Evolutionary conservation across 805 yeast genomes (phyloP).

Genomic region (Danielozyma ontarioensis): DNA sequence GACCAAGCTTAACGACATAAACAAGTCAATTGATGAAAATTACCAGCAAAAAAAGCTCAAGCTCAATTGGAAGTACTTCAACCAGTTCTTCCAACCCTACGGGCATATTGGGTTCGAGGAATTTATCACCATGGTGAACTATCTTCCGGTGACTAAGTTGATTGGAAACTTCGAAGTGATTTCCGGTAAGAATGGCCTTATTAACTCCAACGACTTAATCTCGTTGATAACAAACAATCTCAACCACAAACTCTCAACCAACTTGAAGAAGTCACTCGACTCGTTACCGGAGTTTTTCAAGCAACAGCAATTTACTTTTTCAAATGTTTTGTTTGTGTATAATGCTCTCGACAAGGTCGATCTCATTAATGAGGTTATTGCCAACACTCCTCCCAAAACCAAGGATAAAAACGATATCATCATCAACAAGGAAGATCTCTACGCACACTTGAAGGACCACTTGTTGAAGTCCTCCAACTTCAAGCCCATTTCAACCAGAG

Average conservation of each 20-base stretch:
- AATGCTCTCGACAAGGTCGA: conserved; percentile 38
- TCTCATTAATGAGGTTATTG: conserved; percentile 41
- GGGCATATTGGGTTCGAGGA: conserved; percentile 35
- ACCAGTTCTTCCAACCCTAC: conserved; percentile 33
- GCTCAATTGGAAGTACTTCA: conserved; percentile 40
- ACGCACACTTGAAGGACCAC: conserved; percentile 39
- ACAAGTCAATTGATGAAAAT: conserved; percentile 35
- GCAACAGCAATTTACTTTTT: conserved; percentile 26
- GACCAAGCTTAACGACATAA: conserved; percentile 28
- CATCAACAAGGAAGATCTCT: conserved; percentile 36
- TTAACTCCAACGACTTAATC: conserved; percentile 26
- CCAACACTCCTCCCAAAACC: conserved; percentile 40
- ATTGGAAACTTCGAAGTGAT: conserved; percentile 38
- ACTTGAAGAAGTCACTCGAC: conserved; percentile 30
- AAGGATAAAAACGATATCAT: conserved; percentile 36
- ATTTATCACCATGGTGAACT: conserved; percentile 35
- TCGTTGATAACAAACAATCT: conserved; percentile 31
- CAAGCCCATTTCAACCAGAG: conserved; percentile 35
- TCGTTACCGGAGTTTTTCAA: conserved; percentile 32
- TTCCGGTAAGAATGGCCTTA: conserved; percentile 26
- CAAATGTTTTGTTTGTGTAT: conserved; percentile 36
- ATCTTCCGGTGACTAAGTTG: conserved; percentile 41
- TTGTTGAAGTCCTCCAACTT: conserved; percentile 39
- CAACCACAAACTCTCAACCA: conserved; percentile 35
- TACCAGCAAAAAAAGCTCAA: conserved; percentile 38